Conservation (phyloP, 352 stramenopile species). For the Pythium oligandrum region DNA sequence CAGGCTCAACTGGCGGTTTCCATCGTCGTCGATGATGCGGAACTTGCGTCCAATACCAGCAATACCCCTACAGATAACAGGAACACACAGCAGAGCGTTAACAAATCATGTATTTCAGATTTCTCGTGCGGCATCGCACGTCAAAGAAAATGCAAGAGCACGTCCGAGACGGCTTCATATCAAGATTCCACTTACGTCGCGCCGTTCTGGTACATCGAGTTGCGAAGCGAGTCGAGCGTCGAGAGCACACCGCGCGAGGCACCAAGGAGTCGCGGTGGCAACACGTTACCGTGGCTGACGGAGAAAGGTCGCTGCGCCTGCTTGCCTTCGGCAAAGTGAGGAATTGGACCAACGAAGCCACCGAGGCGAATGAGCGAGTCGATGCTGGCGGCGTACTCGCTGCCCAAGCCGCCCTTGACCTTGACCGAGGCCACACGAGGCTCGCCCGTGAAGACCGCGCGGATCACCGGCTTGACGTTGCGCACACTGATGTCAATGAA, state of each 20-base stretch:
- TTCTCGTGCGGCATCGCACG: no score
- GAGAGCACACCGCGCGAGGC: slow-evolving; percentile 55
- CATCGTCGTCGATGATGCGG: slow-evolving; percentile 87
- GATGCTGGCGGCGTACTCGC: slow-evolving; percentile 58
- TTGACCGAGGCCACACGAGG: slow-evolving; percentile 67
- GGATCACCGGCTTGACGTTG: slow-evolving; percentile 73
- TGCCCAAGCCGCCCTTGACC: slow-evolving; percentile 61
- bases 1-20: slow-evolving; percentile 67
- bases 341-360: slow-evolving; percentile 53
- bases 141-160: slow-evolving; percentile 2
- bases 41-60: slow-evolving; percentile 78
- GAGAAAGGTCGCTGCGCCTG: slow-evolving; percentile 48
- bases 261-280: slow-evolving; percentile 49
- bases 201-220: slow-evolving; percentile 75
- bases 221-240: slow-evolving; percentile 54
- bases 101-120: background rate
- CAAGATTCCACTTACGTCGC: slow-evolving; percentile 34
- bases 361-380: slow-evolving; percentile 59
- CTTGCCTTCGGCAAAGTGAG: slow-evolving; percentile 30
- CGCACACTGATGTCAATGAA: slow-evolving; percentile 84
- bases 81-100: slow-evolving; percentile 1
- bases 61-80: slow-evolving; percentile 37
- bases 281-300: slow-evolving; percentile 65
- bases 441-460: slow-evolving; percentile 78
- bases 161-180: background rate